Evolutionary conservation across 352 stramenopile species (phyloP), one percentile per base, ranked within the genome.

Genomic region (Phytophthora lateralis): DNA sequence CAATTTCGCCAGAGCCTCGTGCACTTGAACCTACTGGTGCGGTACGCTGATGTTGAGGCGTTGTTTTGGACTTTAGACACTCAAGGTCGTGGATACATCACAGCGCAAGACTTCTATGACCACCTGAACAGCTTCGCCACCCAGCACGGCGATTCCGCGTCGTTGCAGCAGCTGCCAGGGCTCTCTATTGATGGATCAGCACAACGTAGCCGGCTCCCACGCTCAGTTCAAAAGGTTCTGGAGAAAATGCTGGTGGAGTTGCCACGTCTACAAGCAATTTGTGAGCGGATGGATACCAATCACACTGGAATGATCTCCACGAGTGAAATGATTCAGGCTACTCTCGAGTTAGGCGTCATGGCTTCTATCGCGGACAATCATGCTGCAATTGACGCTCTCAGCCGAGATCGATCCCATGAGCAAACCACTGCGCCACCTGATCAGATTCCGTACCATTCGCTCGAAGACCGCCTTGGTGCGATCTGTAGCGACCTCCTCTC

Each of bases 1-100:
- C 73, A 91, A 69, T 82, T 93, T 24, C 80, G 84, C 0, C 81
- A 93, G 53, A 83, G 78, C n/a, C 72, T 93, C 4, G 82, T 82
- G 37, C 78, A 91, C 30, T 41, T 93, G 7, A 80, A 82, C 12
- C 53, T 91, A 1, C 42, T 90, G 6, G 72, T 79, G 7, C 72
- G 84, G 15, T 88, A 90, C 38, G 74, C 81, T 2, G 84, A 93
- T 30, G 78, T 93, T 3, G 82, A 93, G 44, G 66, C 69, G 2
- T 68, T 93, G 20, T 93, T 93, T 49, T 93, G 84, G 82, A 74
- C 65, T n/a, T 64, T 93, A 1, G 84, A 93, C 43, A 83, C 81
- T 7, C 71, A 74, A 37, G 84, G 82, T 0, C 74, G 76, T 7
- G 82, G 84, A 6, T 91, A 86, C 51, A 76, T 93, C 17, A 49